These are phyloP conservation scores for Teunomyces kruisii DNA, from an alignment of 805 yeast species.

Conservation along the genomic window DNA sequence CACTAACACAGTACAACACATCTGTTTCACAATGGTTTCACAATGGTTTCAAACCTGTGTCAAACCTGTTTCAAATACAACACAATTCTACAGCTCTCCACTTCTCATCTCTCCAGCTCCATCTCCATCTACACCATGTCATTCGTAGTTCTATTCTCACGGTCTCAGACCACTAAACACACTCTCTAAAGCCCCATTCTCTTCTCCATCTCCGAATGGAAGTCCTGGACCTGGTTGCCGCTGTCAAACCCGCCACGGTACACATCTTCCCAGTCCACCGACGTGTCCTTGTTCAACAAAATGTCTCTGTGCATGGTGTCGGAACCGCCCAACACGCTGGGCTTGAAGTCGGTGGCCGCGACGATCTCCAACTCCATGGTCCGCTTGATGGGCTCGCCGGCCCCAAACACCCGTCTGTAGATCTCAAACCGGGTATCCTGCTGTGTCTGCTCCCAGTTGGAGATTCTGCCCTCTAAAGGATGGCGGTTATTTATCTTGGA, in stretches of 20 bases:
- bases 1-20: no score
- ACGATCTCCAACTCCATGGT: slow-evolving; percentile 85
- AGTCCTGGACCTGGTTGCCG: slow-evolving; percentile 44
- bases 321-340: slow-evolving; percentile 58
- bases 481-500: slow-evolving; percentile 75
- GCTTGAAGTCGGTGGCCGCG: slow-evolving; percentile 66
- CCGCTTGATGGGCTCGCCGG: slow-evolving; percentile 90
- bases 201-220: slow-evolving; percentile 75
- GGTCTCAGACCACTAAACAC: neutral
- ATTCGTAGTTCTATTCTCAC: no score
- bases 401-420: slow-evolving; percentile 81
- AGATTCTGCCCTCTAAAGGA: slow-evolving; percentile 77
- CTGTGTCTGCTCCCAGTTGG: slow-evolving; percentile 79
- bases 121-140: no score
- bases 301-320: slow-evolving; percentile 72
- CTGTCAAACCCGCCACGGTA: slow-evolving; percentile 58
- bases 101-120: no score
- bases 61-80: no score
- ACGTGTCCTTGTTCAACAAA: slow-evolving; percentile 69
- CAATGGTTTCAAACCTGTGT: no score
- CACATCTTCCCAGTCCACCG: slow-evolving; percentile 92
- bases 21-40: no score
- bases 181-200: slow-evolving; percentile 48
- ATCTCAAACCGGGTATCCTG: slow-evolving; percentile 68
- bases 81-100: no score